Conservation (phyloP, 177 flowering plant genomes). For the Vitis hybrid region DNA sequence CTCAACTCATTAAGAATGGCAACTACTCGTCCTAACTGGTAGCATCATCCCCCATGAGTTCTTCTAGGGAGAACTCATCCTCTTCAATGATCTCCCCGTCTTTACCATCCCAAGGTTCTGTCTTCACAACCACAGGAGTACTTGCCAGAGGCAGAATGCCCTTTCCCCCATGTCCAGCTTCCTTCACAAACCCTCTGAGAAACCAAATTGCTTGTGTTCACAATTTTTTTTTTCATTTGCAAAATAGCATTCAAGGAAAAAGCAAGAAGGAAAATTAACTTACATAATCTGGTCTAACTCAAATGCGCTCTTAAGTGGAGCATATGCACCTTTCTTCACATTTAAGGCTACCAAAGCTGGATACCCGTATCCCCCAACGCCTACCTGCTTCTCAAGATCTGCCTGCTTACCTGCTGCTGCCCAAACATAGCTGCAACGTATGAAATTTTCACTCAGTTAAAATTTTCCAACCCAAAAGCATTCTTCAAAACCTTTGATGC, state of each 20-base stretch:
- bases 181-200: conserved; percentile 85
- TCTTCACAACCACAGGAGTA: conserved; percentile 56
- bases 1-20: conserved; percentile 3
- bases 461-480: too few species aligned
- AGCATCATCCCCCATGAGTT: conserved; percentile 78
- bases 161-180: conserved; percentile 89
- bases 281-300: conserved; percentile 79
- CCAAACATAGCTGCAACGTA: conserved; percentile 85
- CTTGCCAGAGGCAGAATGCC: conserved; percentile 72
- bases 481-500: not conserved
- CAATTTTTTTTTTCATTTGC: not conserved
- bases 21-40: conserved; percentile 59
- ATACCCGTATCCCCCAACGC: conserved; percentile 97
- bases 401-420: conserved; percentile 92
- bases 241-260: not conserved
- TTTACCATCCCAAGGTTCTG: conserved; percentile 98
- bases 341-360: conserved; percentile 94
- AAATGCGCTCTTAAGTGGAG: conserved; percentile 88
- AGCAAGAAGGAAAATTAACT: conserved; percentile 23
- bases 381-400: conserved; percentile 84
- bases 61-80: conserved; percentile 97
- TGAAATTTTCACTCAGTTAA: not conserved
- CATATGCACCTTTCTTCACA: conserved; percentile 83
- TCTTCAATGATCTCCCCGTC: conserved; percentile 89
- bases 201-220: conserved; percentile 3